These are phyloP conservation scores for Solanum chiquidenum DNA, from an alignment of 257 asterid genomes.

Conservation along the genomic window DNA sequence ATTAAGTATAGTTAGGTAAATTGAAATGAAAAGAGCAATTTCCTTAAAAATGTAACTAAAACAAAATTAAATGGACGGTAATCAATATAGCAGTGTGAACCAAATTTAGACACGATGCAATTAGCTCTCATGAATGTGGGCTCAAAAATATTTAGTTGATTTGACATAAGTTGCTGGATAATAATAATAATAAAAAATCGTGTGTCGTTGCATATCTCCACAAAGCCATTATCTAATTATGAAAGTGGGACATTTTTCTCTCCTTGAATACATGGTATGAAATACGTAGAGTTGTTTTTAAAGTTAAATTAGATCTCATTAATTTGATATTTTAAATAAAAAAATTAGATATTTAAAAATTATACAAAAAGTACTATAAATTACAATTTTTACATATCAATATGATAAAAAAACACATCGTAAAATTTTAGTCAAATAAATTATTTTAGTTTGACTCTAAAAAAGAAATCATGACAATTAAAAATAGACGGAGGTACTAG, in stretches of 20 bases:
- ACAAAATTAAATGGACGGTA: background rate
- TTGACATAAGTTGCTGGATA: background rate
- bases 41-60: background rate
- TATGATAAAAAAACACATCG: no score
- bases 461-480: no score
- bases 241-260: background rate
- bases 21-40: background rate
- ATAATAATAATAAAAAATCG: background rate
- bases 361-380: no score
- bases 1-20: background rate
- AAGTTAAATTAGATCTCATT: no score
- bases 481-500: rapidly evolving
- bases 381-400: no score
- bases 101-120: background rate
- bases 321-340: no score
- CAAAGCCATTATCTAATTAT: background rate
- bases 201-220: background rate
- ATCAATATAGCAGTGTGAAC: background rate
- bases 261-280: background rate
- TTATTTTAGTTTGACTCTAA: no score
- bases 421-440: no score
- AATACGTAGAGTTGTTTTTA: background rate
- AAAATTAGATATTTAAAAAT: no score
- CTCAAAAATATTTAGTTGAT: background rate
- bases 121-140: background rate